Conservation (phyloP, 1,139 yeast genomes). For the Kodamaea suecica region DNA sequence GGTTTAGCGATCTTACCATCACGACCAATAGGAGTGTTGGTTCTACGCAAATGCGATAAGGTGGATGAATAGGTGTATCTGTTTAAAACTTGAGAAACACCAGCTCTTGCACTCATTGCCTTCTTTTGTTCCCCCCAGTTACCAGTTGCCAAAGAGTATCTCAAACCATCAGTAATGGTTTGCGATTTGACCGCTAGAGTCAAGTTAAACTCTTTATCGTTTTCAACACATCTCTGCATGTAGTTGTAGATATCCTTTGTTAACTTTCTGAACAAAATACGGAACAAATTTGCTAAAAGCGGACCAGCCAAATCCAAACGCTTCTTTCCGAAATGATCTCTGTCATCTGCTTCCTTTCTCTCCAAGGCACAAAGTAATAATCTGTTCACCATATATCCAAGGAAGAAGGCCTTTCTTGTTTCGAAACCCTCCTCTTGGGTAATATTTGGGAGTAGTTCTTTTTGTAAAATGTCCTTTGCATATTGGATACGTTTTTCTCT, state of each 20-base stretch:
- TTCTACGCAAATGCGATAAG: conserved; percentile 94
- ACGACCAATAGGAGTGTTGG: conserved; percentile 98
- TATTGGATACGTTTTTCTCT: conserved; percentile 98
- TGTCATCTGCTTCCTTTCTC: conserved; percentile 96
- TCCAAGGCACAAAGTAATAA: conserved; percentile 91
- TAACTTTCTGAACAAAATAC: conserved; percentile 88
- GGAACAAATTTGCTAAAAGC: conserved; percentile 87
- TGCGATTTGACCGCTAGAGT: conserved; percentile 96
- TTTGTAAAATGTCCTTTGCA: conserved; percentile 93
- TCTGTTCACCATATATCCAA: conserved; percentile 97
- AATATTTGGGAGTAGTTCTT: conserved; percentile 93
- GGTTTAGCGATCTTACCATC: conserved; percentile 98
- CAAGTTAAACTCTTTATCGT: conserved; percentile 93
- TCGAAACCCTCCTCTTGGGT: conserved; percentile 98
- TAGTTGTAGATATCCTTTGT: conserved; percentile 94
- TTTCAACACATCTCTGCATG: conserved; percentile 99
- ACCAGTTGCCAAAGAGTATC: conserved; percentile 97
- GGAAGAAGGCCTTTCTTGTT: conserved; percentile 91
- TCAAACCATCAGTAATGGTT: conserved; percentile 94
- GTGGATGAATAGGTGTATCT: conserved; percentile 98
- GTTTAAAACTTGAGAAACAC: conserved; percentile 97
- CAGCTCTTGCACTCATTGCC: conserved; percentile 98
- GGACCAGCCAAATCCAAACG: conserved; percentile 99
- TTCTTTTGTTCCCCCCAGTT: conserved; percentile 99
- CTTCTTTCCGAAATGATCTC: conserved; percentile 99